Conservation (phyloP, 495 filamentous ascomycete genomes). For the Corynascus novoguineensis region DNA sequence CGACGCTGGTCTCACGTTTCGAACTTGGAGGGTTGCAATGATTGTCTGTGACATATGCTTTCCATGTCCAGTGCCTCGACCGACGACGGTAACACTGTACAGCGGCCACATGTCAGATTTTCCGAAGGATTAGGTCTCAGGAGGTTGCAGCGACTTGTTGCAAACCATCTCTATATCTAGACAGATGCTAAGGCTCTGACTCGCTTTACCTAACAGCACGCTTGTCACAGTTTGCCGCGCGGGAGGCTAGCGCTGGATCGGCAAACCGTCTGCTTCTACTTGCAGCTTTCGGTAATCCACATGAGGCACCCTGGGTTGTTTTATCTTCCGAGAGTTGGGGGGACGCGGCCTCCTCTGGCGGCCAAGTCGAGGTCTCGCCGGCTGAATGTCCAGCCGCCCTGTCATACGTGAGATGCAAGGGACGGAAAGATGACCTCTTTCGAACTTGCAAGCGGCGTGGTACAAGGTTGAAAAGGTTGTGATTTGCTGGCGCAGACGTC, state of each 20-base stretch:
- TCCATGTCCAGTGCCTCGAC: background rate
- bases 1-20: background rate
- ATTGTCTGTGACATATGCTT: background rate
- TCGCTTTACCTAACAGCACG: conserved; percentile 1
- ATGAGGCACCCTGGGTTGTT: background rate
- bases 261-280: background rate
- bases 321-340: background rate
- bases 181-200: background rate
- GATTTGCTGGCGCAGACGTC: background rate
- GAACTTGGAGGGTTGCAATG: background rate
- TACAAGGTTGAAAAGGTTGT: background rate
- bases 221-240: background rate
- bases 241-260: background rate
- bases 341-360: background rate
- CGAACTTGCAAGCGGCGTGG: conserved; percentile 2
- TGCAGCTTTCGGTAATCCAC: background rate
- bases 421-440: background rate
- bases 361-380: background rate
- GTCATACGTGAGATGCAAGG: conserved; percentile 1
- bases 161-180: background rate
- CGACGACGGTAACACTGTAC: background rate
- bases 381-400: background rate
- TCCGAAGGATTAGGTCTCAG: background rate
- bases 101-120: background rate
- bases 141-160: background rate